phyloP scores from a whole-genome alignment of 2,329 filamentous ascomycete genomes.

The Plectosphaerella plurivora region DNA sequence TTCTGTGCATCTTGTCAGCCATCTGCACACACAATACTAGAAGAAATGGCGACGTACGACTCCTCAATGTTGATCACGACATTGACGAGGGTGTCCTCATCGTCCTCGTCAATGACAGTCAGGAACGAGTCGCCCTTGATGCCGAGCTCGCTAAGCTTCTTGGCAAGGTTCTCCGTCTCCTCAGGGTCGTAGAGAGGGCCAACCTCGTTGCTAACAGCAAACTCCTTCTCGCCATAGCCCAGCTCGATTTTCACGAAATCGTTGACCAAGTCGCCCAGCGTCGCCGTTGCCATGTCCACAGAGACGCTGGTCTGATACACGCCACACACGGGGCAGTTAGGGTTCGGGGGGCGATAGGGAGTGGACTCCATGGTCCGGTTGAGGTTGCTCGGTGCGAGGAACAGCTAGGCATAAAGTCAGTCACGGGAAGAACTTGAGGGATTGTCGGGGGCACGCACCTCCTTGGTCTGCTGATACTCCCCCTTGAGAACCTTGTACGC shows the following conservation, averaged over 20 bases:
- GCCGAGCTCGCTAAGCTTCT: constrained; percentile 75
- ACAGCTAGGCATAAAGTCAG: constrained; percentile 48
- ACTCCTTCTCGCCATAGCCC: constrained; percentile 72
- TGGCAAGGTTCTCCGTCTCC: constrained; percentile 77
- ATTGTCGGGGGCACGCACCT: constrained; percentile 42
- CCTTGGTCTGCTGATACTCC: constrained; percentile 67
- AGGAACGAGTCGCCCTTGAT: constrained; percentile 72
- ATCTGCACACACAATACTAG: background rate
- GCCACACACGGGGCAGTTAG: constrained; percentile 78
- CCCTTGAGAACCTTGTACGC: constrained; percentile 83
- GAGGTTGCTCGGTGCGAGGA: constrained; percentile 65
- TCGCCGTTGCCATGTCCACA: constrained; percentile 68
- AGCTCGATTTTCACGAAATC: constrained; percentile 65
- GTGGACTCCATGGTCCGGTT: constrained; percentile 57
- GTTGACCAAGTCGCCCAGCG: constrained; percentile 74
- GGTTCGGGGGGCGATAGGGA: constrained; percentile 62
- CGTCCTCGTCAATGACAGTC: constrained; percentile 80
- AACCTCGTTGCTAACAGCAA: constrained; percentile 70
- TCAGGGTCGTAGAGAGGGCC: constrained; percentile 87
- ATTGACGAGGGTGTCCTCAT: constrained; percentile 71
- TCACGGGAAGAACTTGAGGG: background rate
- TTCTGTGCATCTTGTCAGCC: constrained; percentile 29
- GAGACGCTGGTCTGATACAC: constrained; percentile 63
- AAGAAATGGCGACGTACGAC: constrained; percentile 38
- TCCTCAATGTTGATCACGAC: constrained; percentile 68